Evolutionary conservation across 345 rosid species (phyloP), one percentile per base, ranked within the genome.

Genomic region (Pugionium cornutum): DNA sequence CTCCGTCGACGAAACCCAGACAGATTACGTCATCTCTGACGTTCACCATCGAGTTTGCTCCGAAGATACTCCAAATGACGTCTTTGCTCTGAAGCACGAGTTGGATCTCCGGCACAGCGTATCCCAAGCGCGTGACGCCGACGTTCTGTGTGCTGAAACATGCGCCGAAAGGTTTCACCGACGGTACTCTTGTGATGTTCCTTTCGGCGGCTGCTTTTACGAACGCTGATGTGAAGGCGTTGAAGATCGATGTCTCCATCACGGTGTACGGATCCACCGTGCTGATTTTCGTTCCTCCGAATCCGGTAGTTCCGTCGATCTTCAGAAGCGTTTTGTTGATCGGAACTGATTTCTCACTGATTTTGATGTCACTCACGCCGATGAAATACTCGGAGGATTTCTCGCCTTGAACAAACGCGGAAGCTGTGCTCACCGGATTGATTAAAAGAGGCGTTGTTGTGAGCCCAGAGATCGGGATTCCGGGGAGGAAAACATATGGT

Each of bases 231-330:
- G 80, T 80, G 9, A 86, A 79, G 1, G 82, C 81, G 0, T 73
- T 74, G 59, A 27, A 85, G 42, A 88, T 83, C 2, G 96, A 81
- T 3, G 75, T 48, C 50, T 86, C 84, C 46, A 88, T 7, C 36
- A 83, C 69, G 0, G 91, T 86, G 85, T 86, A 86, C 0, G 96
- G 89, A 3, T 86, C 8, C 33, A 86, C 91, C 1, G 91, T 81
- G 77, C 91, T 88, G 69, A 91, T 78, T 68, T 86, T 88, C 9
- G 96, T 91, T 33, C 94, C 96, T 1, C 90, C 90, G 2, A 60
- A 25, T 25, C 97, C 90, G 1, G 56, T 56, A 1, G 29, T 5
- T 11, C 35, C 44, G 34, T 80, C 51, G 7, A 86, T 81, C 25
- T 79, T 70, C 41, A 90, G 46, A 8, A 82, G 69, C 8, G 78